phyloP scores from a whole-genome alignment of 1,284 basidiomycete species.

The Boletus subluridellus region DNA sequence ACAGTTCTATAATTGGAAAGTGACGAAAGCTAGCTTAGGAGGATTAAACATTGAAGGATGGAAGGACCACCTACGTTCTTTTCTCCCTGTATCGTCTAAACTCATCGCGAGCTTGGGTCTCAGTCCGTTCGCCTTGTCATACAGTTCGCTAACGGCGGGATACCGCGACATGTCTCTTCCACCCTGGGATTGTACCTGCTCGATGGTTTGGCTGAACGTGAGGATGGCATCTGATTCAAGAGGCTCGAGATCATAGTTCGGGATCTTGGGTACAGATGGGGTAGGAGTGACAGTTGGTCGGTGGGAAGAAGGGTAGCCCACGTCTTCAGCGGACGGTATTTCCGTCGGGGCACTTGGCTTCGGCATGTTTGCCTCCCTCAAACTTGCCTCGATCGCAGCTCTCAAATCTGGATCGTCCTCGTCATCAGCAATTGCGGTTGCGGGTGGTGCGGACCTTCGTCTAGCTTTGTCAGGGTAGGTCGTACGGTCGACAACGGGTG shows the following conservation, averaged over 20 bases:
- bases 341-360: conserved; percentile 74
- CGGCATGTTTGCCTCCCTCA: conserved; percentile 80
- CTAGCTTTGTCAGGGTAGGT: conserved; percentile 40
- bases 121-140: conserved; percentile 78
- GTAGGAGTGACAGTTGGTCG: conserved; percentile 41
- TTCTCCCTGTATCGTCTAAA: conserved; percentile 81
- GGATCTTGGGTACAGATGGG: conserved; percentile 48
- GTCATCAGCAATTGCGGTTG: conserved; percentile 48
- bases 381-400: conserved; percentile 93
- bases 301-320: conserved; percentile 43
- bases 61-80: conserved; percentile 65
- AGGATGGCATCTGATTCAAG: conserved; percentile 81
- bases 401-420: conserved; percentile 92
- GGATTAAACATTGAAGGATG: neutral
- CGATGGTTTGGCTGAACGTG: conserved; percentile 86
- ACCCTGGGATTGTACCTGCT: conserved; percentile 77
- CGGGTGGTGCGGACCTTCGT: conserved; percentile 21
- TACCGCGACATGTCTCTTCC: conserved; percentile 74
- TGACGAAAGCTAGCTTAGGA: neutral
- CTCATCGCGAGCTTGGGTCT: conserved; percentile 82
- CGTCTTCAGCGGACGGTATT: conserved; percentile 52
- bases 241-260: conserved; percentile 75
- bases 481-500: conserved; percentile 62
- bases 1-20: conserved; percentile 54
- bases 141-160: conserved; percentile 79